Evolutionary conservation across 495 filamentous ascomycete species (phyloP), one percentile per base, ranked within the genome.

Genomic region (Friedmanniomyces simplex): DNA sequence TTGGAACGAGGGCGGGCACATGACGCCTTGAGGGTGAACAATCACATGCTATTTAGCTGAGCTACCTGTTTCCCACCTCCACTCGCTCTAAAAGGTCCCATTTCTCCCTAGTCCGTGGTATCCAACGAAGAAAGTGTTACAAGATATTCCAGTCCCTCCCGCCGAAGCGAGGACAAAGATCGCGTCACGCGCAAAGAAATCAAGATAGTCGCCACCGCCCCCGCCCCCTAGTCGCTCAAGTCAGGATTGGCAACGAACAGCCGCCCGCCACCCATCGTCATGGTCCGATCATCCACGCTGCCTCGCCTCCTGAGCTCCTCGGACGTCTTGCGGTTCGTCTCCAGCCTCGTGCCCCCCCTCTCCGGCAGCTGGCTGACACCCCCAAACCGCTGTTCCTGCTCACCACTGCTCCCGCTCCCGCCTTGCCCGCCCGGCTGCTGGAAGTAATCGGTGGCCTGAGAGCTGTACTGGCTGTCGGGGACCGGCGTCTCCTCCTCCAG

Each of bases 201-300:
- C 41, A n/a, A 22, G 14, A 43, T 43, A 3, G 4, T 43, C 41
- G 14, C 41, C 41, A 22, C 41, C n/a, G n/a, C 52, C 22, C 11
- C 41, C 16, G 16, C 20, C 43, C 37, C 24, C 72, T 71, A 85
- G 70, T 86, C 83, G 67, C 81, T 84, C 48, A 78, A 66, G 68
- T 98, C 93, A 22, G 93, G 93, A 70, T 98, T 98, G 20, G 94
- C 94, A 65, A 98, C 91, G 63, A 88, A 96, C 54, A 98, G 73
- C 53, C 90, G 80, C 20, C 84, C 87, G 42, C 85, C 82, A 32
- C 87, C 89, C 83, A 95, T 89, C 4, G 83, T 84, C 58, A 78
- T 82, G 22, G 87, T 88, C 66, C 87, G 79, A 70, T 97, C 93
- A 68, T 98, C 94, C 50, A 98, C 89, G 69, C 93, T 97, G 11